A percentile compares a stretch with the other conserved stretches of the same genome.
phyloP scores from a whole-genome alignment of 352 stramenopile species.

The Poterioochromonas sp. region DNA sequence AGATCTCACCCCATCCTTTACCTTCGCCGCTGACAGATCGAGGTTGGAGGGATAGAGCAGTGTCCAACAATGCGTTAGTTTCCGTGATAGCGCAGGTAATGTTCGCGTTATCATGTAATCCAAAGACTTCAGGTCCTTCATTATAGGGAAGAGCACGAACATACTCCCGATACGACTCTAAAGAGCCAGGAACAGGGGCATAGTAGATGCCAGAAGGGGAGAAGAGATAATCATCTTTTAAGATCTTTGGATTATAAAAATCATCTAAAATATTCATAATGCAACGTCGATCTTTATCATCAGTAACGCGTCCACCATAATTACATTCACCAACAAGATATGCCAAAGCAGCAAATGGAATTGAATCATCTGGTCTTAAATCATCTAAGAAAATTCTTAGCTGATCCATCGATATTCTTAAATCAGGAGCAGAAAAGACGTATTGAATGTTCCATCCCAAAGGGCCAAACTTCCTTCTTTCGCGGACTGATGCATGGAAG shows the following conservation, averaged over 20 bases:
- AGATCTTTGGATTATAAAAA: constrained; percentile 53
- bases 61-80: constrained; percentile 77
- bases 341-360: constrained; percentile 75
- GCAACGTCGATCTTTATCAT: constrained; percentile 83
- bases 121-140: constrained; percentile 79
- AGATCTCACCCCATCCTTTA: constrained; percentile 74
- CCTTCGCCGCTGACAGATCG: constrained; percentile 60
- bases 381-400: constrained; percentile 55
- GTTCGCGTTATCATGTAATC: constrained; percentile 84
- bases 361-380: constrained; percentile 40
- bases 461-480: constrained; percentile 80
- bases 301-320: constrained; percentile 84
- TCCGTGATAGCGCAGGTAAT: constrained; percentile 88
- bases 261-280: constrained; percentile 34
- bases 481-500: constrained; percentile 83
- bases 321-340: constrained; percentile 87
- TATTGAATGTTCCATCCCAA: constrained; percentile 92
- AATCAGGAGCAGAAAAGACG: constrained; percentile 84
- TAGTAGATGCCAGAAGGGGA: constrained; percentile 47
- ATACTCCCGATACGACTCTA: constrained; percentile 42
- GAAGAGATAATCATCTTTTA: constrained; percentile 66
- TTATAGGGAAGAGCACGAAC: constrained; percentile 67
- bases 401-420: constrained; percentile 62
- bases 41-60: constrained; percentile 73
- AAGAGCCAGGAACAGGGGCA: constrained; percentile 35